Base-by-base conservation (phyloP, 768 basidiomycete species). In the Mycena venus region DNA sequence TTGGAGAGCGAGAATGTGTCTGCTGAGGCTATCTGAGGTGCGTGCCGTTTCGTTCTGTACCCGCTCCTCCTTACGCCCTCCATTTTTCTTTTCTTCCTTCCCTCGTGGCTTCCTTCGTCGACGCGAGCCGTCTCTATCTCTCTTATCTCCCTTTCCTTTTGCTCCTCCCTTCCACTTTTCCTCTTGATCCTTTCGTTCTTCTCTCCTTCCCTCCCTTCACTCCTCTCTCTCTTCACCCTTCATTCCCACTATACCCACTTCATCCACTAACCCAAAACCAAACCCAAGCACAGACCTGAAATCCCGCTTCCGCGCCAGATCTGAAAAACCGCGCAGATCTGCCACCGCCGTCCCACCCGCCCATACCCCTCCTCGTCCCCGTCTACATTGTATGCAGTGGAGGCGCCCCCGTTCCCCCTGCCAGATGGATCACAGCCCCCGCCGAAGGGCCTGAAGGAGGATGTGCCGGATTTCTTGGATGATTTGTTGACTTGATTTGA, bases 381-480 rank as follows among this genome's bases (percentile, higher is more conserved):
- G 36, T 36, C 12, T n/a, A n/a, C 36, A 12, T 12, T 36, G 69
- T 85, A 19, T n/a, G n/a, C 36, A 7, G 69, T 85, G 21, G 89
- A 90, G 66, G 90, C 91, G 0, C 91, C 91, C 1, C 90, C 89
- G 4, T 83, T 93, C 14, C 91, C 90, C 0, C 82, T 82, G 9
- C 77, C 82, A 0, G 81, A 82, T 32, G 80, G 81, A 1, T 78
- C 77, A 1, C 60, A 67, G 14, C 78, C 65, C 29, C 81, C 76
- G 70, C 82, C 76, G 1, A 85, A 84, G 84, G 86, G 80, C 58
- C 83, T 87, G 21, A 90, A 89, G 76, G 84, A 83, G 44, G 87
- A 91, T 64, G 91, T 95, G 91, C 89, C 94, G 80, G 92, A 91
- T 47, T 95, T 93, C 78, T 82, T 94, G 32, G 93, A 94, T 72